Conservation (phyloP, 1,284 basidiomycete genomes). For the Earliella scabrosa region DNA sequence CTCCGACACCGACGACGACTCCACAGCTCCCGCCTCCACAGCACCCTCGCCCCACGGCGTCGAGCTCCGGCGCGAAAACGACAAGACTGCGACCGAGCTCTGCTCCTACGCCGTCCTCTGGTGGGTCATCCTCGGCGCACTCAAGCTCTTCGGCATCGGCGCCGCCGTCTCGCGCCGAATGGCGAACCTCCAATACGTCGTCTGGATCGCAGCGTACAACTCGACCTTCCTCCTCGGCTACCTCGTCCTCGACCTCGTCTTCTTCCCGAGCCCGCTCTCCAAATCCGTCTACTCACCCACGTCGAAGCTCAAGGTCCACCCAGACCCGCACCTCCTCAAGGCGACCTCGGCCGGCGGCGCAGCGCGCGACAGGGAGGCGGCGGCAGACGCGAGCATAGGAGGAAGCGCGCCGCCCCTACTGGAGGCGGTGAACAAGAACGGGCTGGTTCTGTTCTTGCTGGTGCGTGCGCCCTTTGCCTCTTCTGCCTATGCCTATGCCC, state of each 20-base stretch:
- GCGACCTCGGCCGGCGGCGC: not conserved
- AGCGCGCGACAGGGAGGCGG: conserved; percentile 10
- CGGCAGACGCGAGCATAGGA: not conserved
- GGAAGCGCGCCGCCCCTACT: conserved; percentile 62
- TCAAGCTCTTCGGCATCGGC: conserved; percentile 43
- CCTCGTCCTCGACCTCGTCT: conserved; percentile 73
- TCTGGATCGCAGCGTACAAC: conserved; percentile 93
- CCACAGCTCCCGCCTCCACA: conserved; percentile 1
- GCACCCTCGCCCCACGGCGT: not conserved
- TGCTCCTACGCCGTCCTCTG: conserved; percentile 78
- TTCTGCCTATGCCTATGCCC: not conserved
- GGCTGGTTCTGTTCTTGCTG: conserved; percentile 80
- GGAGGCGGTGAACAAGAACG: conserved; percentile 84
- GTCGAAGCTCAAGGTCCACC: conserved; percentile 44
- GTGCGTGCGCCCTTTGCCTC: conserved; percentile 49
- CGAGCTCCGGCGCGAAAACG: conserved; percentile 52
- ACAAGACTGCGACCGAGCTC: conserved; percentile 77
- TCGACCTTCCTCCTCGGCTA: conserved; percentile 86
- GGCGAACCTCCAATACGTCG: conserved; percentile 87
- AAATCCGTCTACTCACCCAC: conserved; percentile 40
- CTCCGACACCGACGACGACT: conserved; percentile 27
- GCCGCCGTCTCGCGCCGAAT: conserved; percentile 76
- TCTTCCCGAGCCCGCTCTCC: conserved; percentile 55
- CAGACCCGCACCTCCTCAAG: conserved; percentile 25
- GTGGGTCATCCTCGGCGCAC: conserved; percentile 68